A percentile compares a stretch with the other conserved stretches of the same genome.
Evolutionary conservation across 2,329 filamentous ascomycete genomes (phyloP).

Genomic region (Fusarium nurragi): DNA sequence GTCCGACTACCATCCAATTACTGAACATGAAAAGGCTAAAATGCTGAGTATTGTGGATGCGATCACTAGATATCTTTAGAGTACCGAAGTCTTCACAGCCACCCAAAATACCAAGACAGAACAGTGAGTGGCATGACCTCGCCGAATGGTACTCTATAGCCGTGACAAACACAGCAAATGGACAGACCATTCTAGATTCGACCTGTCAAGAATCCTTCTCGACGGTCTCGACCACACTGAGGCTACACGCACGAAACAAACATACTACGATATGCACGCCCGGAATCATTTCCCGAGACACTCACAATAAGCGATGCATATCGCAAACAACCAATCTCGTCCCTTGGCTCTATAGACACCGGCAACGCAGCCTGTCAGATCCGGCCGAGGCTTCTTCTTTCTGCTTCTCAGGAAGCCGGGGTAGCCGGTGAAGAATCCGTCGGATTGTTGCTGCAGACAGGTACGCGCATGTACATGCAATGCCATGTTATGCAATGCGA

Average conservation of each 20-base stretch:
- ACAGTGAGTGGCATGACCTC: too few species aligned
- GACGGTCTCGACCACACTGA: neutral
- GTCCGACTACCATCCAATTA: neutral
- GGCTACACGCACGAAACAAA: neutral
- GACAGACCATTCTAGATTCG: neutral
- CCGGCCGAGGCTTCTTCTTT: constrained; percentile 9
- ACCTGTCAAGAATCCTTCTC: neutral
- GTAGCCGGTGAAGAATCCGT: neutral
- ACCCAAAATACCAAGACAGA: too few species aligned
- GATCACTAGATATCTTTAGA: too few species aligned
- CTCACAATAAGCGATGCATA: neutral
- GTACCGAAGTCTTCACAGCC: too few species aligned
- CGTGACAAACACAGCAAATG: neutral
- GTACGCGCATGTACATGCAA: neutral
- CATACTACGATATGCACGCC: neutral
- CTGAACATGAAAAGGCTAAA: neutral
- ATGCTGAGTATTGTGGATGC: neutral
- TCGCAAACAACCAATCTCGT: constrained; percentile 10
- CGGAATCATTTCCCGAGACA: constrained; percentile 25
- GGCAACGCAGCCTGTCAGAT: constrained; percentile 14
- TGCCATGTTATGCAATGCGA: neutral
- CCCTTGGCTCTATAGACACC: constrained; percentile 5
- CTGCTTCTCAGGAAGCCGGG: neutral
- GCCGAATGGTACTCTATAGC: neutral
- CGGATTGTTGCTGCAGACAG: neutral